Conservation (phyloP, 495 filamentous ascomycete species). For the Neurospora pannonica region DNA sequence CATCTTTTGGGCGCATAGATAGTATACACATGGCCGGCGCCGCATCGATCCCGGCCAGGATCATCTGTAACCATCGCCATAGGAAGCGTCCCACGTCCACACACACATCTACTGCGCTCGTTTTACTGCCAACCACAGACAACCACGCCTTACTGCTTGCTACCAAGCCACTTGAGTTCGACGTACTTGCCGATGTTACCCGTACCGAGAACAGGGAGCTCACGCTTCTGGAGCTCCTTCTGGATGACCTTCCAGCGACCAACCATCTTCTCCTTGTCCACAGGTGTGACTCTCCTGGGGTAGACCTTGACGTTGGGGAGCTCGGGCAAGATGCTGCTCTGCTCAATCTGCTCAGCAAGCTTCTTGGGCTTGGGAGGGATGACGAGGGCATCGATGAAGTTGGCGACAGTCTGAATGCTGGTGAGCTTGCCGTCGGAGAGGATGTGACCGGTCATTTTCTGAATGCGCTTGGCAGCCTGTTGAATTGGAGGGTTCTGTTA, state of each 20-base stretch:
- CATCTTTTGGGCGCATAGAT: background rate
- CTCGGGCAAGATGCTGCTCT: constrained; percentile 30
- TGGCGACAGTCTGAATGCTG: constrained; percentile 40
- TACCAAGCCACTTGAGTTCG: constrained; percentile 22
- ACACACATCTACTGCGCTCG: background rate
- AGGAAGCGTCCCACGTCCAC: background rate
- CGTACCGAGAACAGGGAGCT: constrained; percentile 41
- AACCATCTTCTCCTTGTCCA: constrained; percentile 62
- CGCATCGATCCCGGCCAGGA: background rate
- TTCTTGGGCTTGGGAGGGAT: constrained; percentile 51
- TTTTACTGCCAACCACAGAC: background rate
- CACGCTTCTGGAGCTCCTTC: constrained; percentile 54
- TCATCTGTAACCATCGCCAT: background rate
- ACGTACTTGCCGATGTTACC: constrained; percentile 13
- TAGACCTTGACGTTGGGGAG: constrained; percentile 65
- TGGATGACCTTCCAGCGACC: constrained; percentile 83
- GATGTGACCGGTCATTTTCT: constrained; percentile 64
- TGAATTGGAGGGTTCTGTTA: background rate
- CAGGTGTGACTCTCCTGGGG: constrained; percentile 48
- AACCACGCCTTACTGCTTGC: constrained; percentile 4
- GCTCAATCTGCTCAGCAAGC: constrained; percentile 35
- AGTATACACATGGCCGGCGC: background rate
- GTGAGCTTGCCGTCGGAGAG: constrained; percentile 59
- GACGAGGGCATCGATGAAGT: constrained; percentile 45
- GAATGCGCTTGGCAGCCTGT: constrained; percentile 66